These are phyloP conservation scores for Lizanozyma gosingica DNA, from an alignment of 1,139 yeast genomes.

Conservation along the genomic window DNA sequence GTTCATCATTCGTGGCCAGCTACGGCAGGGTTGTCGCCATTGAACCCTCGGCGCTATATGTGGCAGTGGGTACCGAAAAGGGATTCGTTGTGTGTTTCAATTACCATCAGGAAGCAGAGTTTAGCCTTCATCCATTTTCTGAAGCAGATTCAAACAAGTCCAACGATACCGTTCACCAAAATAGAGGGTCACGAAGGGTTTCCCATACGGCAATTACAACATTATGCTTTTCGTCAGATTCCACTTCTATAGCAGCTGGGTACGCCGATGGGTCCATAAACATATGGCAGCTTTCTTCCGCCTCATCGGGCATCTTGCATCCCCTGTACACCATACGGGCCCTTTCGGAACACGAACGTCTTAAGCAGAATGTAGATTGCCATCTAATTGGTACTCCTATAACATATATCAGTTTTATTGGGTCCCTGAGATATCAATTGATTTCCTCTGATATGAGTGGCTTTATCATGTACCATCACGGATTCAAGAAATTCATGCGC, in stretches of 20 bases:
- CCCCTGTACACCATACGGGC: slow-evolving; percentile 23
- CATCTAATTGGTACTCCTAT: slow-evolving; percentile 43
- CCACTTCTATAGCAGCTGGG: slow-evolving; percentile 26
- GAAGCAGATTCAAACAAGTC: slow-evolving; percentile 44
- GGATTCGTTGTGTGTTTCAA: slow-evolving; percentile 57
- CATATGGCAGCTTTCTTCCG: slow-evolving; percentile 20
- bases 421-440: slow-evolving; percentile 47
- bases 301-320: slow-evolving; percentile 1
- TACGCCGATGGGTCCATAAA: slow-evolving; percentile 19
- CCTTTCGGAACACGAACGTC: slow-evolving; percentile 18
- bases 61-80: slow-evolving; percentile 55
- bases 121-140: slow-evolving; percentile 25
- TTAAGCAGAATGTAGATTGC: slow-evolving; percentile 32
- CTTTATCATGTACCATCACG: slow-evolving; percentile 49
- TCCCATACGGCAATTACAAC: slow-evolving; percentile 16
- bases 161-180: slow-evolving; percentile 36
- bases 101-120: slow-evolving; percentile 46
- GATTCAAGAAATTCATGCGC: slow-evolving; percentile 46
- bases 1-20: slow-evolving; percentile 11
- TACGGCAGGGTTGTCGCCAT: slow-evolving; percentile 46
- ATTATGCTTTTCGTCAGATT: slow-evolving; percentile 25
- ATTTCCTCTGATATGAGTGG: slow-evolving; percentile 57
- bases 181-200: slow-evolving; percentile 37
- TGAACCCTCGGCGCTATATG: slow-evolving; percentile 36
- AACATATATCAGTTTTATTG: slow-evolving; percentile 43